A percentile compares a stretch with the other conserved stretches of the same genome.
phyloP scores from a whole-genome alignment of 345 rosid species.

The Adansonia digitata region DNA sequence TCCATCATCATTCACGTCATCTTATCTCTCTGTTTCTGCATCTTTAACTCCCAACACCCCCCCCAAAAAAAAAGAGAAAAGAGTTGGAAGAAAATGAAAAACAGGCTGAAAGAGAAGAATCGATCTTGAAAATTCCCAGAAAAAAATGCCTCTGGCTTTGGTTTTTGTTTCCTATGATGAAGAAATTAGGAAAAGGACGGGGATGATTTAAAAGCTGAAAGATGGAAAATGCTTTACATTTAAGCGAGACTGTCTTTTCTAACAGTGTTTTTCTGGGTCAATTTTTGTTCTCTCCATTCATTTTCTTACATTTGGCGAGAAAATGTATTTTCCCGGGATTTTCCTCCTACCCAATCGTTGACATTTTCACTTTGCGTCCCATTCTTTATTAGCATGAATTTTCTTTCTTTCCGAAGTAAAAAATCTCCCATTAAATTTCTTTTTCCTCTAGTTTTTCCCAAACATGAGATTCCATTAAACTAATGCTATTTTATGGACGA shows the following conservation, averaged over 20 bases:
- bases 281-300: neutral
- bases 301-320: neutral
- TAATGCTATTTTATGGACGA: too few species aligned
- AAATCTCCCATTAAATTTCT: neutral
- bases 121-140: neutral
- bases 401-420: neutral
- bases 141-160: neutral
- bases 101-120: neutral
- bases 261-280: neutral
- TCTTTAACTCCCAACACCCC: neutral
- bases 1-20: conserved; percentile 16
- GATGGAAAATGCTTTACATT: neutral
- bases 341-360: too few species aligned
- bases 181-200: neutral
- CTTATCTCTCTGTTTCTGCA: conserved; percentile 7
- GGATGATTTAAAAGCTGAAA: too few species aligned
- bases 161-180: neutral
- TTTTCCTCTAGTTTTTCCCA: neutral
- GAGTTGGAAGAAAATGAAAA: neutral
- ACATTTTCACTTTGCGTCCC: too few species aligned
- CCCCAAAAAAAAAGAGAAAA: neutral
- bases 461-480: too few species aligned
- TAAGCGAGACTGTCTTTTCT: neutral
- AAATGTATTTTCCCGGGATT: neutral
- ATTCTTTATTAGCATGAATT: too few species aligned